Percentiles rank a stretch among this genome's conserved stretches.
Conservation (phyloP, 1,284 basidiomycete genomes). For the Cystobasidium sp. region DNA sequence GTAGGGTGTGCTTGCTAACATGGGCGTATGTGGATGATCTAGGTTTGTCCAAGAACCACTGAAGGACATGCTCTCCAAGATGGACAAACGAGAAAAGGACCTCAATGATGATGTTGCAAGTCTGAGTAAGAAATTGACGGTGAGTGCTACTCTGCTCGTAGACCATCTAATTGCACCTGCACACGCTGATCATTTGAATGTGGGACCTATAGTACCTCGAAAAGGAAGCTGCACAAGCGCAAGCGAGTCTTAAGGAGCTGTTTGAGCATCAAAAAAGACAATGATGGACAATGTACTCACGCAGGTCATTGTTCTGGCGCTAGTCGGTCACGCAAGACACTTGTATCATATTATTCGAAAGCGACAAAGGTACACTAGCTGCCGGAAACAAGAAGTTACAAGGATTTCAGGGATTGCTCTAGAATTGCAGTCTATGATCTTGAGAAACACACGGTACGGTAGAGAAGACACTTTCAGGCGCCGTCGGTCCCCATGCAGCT, state of each 20-base stretch:
- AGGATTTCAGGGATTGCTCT: no score
- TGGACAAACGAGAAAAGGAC: slow-evolving; percentile 36
- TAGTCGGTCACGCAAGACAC: no score
- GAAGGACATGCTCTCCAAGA: slow-evolving; percentile 24
- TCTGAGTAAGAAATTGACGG: slow-evolving; percentile 39
- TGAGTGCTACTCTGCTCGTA: slow-evolving; percentile 2
- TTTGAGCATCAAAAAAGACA: slow-evolving; percentile 41
- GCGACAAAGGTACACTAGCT: no score
- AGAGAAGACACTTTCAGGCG: no score
- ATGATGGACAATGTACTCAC: neutral
- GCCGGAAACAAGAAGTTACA: no score
- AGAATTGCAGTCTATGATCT: no score
- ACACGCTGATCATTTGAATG: neutral
- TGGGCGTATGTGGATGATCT: neutral
- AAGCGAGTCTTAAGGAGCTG: slow-evolving; percentile 39
- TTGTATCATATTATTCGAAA: no score
- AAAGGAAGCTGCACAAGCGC: slow-evolving; percentile 42
- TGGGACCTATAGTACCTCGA: slow-evolving; percentile 35
- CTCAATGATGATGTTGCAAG: slow-evolving; percentile 34
- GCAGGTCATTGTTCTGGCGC: no score
- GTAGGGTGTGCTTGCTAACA: no score
- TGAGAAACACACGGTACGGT: no score
- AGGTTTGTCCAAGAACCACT: slow-evolving; percentile 41
- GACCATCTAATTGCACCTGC: neutral
- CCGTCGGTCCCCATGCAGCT: no score